A percentile compares a stretch with the other conserved stretches of the same genome.
phyloP scores from a whole-genome alignment of 257 asterid species.

The Buddleja alternifolia region DNA sequence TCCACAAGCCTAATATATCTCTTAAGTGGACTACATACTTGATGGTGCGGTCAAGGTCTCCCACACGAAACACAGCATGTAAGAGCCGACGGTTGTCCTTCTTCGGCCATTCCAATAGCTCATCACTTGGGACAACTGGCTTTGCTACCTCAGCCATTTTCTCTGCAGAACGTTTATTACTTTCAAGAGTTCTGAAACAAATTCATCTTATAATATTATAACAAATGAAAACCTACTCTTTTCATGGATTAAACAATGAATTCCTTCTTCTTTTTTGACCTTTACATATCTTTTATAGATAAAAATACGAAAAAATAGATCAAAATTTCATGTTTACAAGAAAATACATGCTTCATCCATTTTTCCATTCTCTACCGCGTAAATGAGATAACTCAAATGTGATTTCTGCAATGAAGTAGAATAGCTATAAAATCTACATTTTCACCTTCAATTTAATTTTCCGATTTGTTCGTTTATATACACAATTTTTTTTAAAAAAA shows the following conservation, averaged over 20 bases:
- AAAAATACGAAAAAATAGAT: not conserved
- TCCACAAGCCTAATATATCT: not conserved
- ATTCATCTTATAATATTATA: no score
- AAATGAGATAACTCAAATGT: not conserved
- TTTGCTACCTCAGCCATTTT: constrained; percentile 76
- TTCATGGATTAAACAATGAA: no score
- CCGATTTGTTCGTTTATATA: no score
- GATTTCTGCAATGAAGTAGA: not conserved
- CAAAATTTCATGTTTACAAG: no score
- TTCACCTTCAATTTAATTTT: no score
- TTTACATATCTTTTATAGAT: not conserved
- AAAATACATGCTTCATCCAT: no score
- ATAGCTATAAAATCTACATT: no score
- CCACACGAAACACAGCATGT: constrained; percentile 96
- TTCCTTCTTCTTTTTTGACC: no score
- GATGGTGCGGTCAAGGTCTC: constrained; percentile 95
- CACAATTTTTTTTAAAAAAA: no score
- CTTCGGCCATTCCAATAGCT: constrained; percentile 90
- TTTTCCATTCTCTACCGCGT: not conserved
- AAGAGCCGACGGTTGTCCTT: constrained; percentile 80
- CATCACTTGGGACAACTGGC: constrained; percentile 56
- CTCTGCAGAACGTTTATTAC: constrained; percentile 30
- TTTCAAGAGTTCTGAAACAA: not conserved
- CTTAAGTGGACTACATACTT: constrained; percentile 52
- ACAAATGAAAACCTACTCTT: no score